Conservation (phyloP, 768 basidiomycete species). For the Neoboletus subvelutipes region DNA sequence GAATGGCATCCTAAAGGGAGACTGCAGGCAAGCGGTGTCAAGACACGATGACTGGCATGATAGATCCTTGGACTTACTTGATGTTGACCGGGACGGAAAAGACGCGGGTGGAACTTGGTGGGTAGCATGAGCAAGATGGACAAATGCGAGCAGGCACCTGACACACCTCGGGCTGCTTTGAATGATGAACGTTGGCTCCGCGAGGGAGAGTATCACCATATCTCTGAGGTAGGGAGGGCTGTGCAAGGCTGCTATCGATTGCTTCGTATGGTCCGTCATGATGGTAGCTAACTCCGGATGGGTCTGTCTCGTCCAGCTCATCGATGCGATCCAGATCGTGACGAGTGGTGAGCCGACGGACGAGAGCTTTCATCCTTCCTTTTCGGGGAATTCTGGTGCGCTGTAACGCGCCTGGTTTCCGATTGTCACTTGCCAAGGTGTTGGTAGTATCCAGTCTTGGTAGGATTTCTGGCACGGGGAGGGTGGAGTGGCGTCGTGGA, state of each 20-base stretch:
- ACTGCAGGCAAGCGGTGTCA: constrained; percentile 15
- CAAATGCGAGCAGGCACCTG: not conserved
- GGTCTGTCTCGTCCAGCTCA: constrained; percentile 75
- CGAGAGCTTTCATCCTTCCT: constrained; percentile 26
- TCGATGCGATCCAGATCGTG: constrained; percentile 65
- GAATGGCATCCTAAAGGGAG: constrained; percentile 1
- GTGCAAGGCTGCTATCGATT: constrained; percentile 31
- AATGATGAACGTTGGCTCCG: not conserved
- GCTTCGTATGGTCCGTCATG: constrained; percentile 79
- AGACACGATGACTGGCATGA: not conserved
- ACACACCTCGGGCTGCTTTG: constrained; percentile 24
- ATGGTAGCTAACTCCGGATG: constrained; percentile 61
- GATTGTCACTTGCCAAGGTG: not conserved
- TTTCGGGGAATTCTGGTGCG: constrained; percentile 14
- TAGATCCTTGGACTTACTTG: constrained; percentile 18
- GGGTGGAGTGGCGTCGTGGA: not conserved
- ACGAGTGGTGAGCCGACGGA: constrained; percentile 27
- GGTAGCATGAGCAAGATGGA: constrained; percentile 8
- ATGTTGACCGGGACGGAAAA: constrained; percentile 9
- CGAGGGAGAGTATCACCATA: constrained; percentile 1
- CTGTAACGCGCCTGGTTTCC: not conserved
- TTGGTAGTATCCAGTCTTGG: not conserved
- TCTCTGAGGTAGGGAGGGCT: constrained; percentile 10
- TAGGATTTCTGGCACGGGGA: not conserved
- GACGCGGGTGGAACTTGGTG: constrained; percentile 15